Conservation (phyloP, 1,284 basidiomycete genomes). For the Ganoderma leucocontextum region DNA sequence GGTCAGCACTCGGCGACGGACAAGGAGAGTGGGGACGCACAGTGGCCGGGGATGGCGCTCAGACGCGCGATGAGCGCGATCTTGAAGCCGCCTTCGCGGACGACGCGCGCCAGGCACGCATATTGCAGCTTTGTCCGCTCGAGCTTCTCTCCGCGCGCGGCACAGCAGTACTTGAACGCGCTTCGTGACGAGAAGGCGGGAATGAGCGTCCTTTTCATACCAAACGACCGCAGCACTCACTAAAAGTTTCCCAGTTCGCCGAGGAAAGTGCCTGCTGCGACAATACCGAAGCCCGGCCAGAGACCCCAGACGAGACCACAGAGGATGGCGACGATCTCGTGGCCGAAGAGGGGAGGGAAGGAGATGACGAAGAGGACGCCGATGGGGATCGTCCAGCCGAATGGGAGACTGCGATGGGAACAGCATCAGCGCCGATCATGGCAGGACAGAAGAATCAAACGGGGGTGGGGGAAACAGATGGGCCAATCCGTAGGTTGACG, state of each 20-base stretch:
- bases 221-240: conserved; percentile 46
- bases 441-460: background rate
- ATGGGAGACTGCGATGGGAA: conserved; percentile 38
- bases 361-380: conserved; percentile 81
- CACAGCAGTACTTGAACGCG: conserved; percentile 72
- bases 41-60: conserved; percentile 84
- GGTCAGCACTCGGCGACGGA: background rate
- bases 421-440: background rate
- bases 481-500: background rate
- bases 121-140: conserved; percentile 79
- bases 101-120: conserved; percentile 79
- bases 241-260: conserved; percentile 79
- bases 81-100: conserved; percentile 83
- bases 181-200: conserved; percentile 38
- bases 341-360: conserved; percentile 81
- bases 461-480: background rate
- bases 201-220: background rate
- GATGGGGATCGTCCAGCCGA: conserved; percentile 87
- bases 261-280: conserved; percentile 70
- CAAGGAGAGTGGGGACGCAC: conserved; percentile 45
- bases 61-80: conserved; percentile 78
- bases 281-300: conserved; percentile 72
- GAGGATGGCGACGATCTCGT: conserved; percentile 79
- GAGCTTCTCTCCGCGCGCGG: conserved; percentile 71
- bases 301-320: conserved; percentile 84